Evolutionary conservation across 192 early-diverging fungal genomes (phyloP), one percentile per base, ranked within the genome.

Genomic region (Mortierella hygrophila): DNA sequence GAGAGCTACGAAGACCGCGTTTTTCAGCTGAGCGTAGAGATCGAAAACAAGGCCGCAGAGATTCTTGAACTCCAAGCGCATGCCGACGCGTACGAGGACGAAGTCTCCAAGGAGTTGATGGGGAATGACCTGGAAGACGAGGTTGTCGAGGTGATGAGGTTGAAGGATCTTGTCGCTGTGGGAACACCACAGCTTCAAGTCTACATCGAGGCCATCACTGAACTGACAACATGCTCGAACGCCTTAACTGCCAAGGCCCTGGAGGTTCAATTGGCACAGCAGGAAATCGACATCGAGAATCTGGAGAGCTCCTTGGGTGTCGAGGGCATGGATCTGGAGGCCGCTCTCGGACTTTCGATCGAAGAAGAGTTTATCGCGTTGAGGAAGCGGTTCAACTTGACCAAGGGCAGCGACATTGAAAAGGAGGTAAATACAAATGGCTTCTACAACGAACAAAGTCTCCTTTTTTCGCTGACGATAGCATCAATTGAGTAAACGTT

Each of bases 311-410:
- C 63, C 1, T 41, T 79, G 11, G 72, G 47, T 7, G 23, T 70
- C 15, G 49, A 79, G 23, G 77, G 70, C 3, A 52, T 42, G 23
- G 47, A 74, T 49, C 52, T 75, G 29, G 75, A 78, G 26, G 54
- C n/a, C 23, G 70, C 26, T 18, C 78, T 81, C 10, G 78, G 63
- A 5, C 52, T 83, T 2, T 85, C 83, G 11, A 81, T 86, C 37
- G 74, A 80, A 15, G 79, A 81, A 69, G 84, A 86, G 49, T 81
- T 86, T 70, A 63, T 65, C n/a, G 71, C 63, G 3, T 52, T 81
- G 23, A 81, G 26, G 35, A 60, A 11, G 11, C 74, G 71, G 7
- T 74, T 54, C 68, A 46, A 38, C 15, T 23, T 81, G 71, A 68
- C 75, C 6, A 68, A 77, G 71, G 75, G 78, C 20, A 80, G 83